phyloP scores from a whole-genome alignment of 2,329 filamentous ascomycete species.

The Fusarium udum region DNA sequence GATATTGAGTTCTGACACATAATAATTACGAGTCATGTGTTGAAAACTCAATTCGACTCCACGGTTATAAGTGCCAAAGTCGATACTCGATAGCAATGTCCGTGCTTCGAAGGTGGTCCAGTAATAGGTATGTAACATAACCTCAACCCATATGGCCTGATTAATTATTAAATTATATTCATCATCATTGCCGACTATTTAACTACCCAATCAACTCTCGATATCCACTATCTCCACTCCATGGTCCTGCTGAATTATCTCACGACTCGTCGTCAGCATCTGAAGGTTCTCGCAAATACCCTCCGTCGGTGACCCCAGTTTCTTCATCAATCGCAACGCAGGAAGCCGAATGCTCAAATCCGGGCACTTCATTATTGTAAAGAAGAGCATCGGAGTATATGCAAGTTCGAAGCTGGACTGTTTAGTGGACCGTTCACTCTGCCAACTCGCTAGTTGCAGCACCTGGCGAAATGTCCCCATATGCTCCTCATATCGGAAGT shows the following conservation, averaged over 20 bases:
- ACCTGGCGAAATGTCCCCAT: not conserved
- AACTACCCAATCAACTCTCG: not conserved
- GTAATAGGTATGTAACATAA: not conserved
- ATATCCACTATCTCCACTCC: not conserved
- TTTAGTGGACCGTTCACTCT: not conserved
- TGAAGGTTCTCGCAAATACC: not conserved
- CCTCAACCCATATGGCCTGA: not conserved
- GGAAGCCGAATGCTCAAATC: not conserved
- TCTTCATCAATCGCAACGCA: not conserved
- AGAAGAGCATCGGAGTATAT: not conserved
- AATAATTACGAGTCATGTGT: accelerated
- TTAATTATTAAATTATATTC: not conserved
- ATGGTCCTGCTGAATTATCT: not conserved
- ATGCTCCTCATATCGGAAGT: not conserved
- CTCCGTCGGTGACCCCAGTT: not conserved
- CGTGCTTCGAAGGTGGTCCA: not conserved
- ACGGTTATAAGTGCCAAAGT: not conserved
- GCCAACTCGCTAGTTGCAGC: not conserved
- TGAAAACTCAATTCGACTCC: not conserved
- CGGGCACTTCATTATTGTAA: not conserved
- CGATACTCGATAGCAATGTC: not conserved
- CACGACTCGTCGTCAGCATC: not conserved
- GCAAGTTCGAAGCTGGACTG: not conserved
- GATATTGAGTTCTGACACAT: not conserved
- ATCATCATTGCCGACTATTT: not conserved